Conservation (phyloP, 2,329 filamentous ascomycete genomes). For the Fusarium luffae region DNA sequence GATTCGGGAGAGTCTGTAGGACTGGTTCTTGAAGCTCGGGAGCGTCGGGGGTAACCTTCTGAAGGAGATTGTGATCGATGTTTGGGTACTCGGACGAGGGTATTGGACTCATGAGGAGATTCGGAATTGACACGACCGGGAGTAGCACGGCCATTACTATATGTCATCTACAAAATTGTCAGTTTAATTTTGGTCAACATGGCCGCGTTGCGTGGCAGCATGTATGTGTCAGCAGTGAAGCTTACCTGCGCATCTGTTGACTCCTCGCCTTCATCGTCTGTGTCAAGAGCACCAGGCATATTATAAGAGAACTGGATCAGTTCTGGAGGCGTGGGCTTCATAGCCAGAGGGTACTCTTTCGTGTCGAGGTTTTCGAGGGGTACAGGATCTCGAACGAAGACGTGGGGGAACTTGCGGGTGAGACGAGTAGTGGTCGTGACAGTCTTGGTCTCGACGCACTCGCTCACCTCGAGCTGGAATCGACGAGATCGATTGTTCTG, state of each 20-base stretch:
- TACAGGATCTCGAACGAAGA: constrained; percentile 79
- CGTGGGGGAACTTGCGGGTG: constrained; percentile 84
- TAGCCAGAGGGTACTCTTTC: constrained; percentile 90
- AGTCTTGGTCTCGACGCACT: constrained; percentile 75
- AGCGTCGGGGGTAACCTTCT: constrained; percentile 48
- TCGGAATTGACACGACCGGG: constrained; percentile 46
- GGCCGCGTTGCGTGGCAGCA: not conserved
- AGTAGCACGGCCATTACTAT: constrained; percentile 39
- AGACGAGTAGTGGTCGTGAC: constrained; percentile 95
- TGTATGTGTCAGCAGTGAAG: not conserved
- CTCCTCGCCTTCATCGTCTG: constrained; percentile 41
- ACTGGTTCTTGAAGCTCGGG: constrained; percentile 46
- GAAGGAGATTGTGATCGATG: constrained; percentile 51
- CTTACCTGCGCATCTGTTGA: constrained; percentile 39
- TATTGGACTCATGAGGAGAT: constrained; percentile 43
- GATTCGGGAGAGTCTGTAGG: constrained; percentile 48
- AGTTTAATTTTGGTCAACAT: not conserved
- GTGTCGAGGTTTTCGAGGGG: constrained; percentile 79
- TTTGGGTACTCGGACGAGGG: constrained; percentile 45
- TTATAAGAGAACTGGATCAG: constrained; percentile 82
- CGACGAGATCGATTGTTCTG: constrained; percentile 49
- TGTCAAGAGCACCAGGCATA: constrained; percentile 54
- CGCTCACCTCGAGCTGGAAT: constrained; percentile 68
- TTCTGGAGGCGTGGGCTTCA: constrained; percentile 81
- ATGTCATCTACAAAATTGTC: constrained; percentile 31